phyloP scores from a whole-genome alignment of 2,329 filamentous ascomycete species.

The Colletotrichum sp. region DNA sequence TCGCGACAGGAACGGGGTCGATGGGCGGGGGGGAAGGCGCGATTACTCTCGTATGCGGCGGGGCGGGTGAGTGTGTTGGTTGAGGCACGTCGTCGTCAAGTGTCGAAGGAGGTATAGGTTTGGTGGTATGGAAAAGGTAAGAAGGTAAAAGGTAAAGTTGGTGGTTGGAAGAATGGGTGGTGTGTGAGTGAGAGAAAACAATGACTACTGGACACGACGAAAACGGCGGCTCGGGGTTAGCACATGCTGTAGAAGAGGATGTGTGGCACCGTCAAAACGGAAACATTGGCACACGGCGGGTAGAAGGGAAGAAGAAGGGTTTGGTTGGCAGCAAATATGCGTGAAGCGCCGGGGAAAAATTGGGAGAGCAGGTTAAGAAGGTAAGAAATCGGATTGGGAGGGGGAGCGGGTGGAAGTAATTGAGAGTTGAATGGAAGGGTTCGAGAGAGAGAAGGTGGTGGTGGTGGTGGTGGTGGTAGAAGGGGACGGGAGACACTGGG shows the following conservation, averaged over 20 bases:
- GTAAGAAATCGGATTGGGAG: background rate
- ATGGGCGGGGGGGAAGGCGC: background rate
- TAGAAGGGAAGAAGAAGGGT: conserved; percentile 1
- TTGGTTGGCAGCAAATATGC: background rate
- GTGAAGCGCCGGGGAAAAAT: conserved; percentile 4
- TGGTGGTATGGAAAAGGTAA: background rate
- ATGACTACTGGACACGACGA: conserved; percentile 17
- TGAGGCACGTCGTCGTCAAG: background rate
- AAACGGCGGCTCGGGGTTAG: conserved; percentile 20
- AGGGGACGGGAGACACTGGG: background rate
- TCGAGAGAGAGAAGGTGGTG: background rate
- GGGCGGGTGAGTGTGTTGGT: background rate
- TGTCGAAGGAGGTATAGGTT: background rate
- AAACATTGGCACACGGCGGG: conserved; percentile 11
- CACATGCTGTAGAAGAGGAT: conserved; percentile 20
- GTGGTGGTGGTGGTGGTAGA: background rate
- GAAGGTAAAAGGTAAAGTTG: background rate
- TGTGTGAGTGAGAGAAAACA: conserved; percentile 15
- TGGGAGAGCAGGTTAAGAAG: conserved; percentile 8
- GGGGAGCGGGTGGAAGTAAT: conserved; percentile 3
- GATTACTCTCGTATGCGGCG: conserved; percentile 6
- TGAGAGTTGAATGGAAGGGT: conserved; percentile 13
- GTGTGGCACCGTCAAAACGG: conserved; percentile 15
- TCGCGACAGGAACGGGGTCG: conserved; percentile 9
- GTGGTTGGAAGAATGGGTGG: conserved; percentile 13